Evolutionary conservation across 176 grass and related monocot genomes (phyloP), one percentile per base, ranked within the genome.

Genomic region (Ampelocalamus luodianensis): DNA sequence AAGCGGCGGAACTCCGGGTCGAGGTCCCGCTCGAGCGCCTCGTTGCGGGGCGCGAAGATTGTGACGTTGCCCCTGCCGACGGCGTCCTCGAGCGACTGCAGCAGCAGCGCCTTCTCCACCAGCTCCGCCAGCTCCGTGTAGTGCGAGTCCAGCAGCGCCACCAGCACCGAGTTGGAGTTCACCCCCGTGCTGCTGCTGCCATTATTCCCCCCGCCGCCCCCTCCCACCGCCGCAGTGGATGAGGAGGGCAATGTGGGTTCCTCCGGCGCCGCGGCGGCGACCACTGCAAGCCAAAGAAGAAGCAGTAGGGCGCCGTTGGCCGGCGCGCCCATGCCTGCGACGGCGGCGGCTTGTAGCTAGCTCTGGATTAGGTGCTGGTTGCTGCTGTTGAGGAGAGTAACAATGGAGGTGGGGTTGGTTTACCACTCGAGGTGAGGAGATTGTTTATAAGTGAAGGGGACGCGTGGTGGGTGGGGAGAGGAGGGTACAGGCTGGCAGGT

Each of bases 1-100:
- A 98, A 98, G 22, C 85, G 91, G 63, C 80, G 77, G 87, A 98
- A 95, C 87, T 93, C 96, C 8, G 91, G 93, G 80, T 98, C 89
- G 14, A 98, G 87, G 69, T 94, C 92, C 6, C 90, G 86, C 44
- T 93, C 92, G 3, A 97, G 87, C 5, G 93, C 91, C 5, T 92
- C 83, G 80, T 98, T 98, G 9, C 85, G 80, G 0, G 93, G 93
- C 5, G 93, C 91, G 42, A 95, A 87, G 70, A 98, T 92, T 83
- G 93, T 98, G 69, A 98, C 79, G 80, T 89, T 98, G 76, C 82
- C 68, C 20, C 34, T 38, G 3, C 92, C 85, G 22, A 94, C 86
- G 54, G 88, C 89, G 49, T 91, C 92, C 81, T 97, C 90, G 0
- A 94, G 92, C 6, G 80, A 9, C 22, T 87, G 88, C 7, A 97